Evolutionary conservation across 163 green algal species (phyloP).

Genomic region (Chlamydomonas reinhardtii): DNA sequence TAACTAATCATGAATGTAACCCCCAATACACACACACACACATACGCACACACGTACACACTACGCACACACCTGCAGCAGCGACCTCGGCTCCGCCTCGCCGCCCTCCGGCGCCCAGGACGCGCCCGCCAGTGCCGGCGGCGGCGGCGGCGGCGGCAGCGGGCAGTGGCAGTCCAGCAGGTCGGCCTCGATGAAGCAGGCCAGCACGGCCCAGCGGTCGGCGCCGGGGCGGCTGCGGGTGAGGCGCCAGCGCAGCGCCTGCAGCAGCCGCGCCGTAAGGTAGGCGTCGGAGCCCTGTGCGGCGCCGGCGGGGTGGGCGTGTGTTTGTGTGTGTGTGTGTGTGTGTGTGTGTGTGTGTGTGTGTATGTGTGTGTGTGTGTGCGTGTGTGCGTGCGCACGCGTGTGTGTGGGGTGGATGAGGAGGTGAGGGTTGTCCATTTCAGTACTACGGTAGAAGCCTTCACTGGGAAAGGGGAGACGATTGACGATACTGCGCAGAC

Average conservation of each 20-base stretch:
- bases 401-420: too few relatives aligned
- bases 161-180: conserved; percentile 37
- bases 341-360: background rate
- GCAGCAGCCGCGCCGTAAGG: conserved; percentile 39
- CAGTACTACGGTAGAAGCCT: too few relatives aligned
- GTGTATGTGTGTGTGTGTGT: too few relatives aligned
- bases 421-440: too few relatives aligned
- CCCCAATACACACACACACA: too few relatives aligned
- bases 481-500: too few relatives aligned
- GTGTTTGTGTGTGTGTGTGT: background rate
- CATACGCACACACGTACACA: too few relatives aligned
- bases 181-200: conserved; percentile 48
- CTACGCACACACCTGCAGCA: background rate
- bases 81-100: background rate
- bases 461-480: too few relatives aligned
- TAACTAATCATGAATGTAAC: too few relatives aligned
- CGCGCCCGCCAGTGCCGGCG: background rate
- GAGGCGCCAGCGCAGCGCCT: conserved; percentile 60
- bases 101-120: too few relatives aligned
- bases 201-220: conserved; percentile 38
- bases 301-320: background rate
- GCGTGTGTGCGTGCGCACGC: too few relatives aligned
- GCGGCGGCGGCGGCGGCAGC: background rate
- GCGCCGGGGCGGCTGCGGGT: conserved; percentile 9
- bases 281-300: conserved; percentile 4